Evolutionary conservation across 2,329 filamentous ascomycete genomes (phyloP), one percentile per base, ranked within the genome.

Genomic region (Cladorrhinum sp.): DNA sequence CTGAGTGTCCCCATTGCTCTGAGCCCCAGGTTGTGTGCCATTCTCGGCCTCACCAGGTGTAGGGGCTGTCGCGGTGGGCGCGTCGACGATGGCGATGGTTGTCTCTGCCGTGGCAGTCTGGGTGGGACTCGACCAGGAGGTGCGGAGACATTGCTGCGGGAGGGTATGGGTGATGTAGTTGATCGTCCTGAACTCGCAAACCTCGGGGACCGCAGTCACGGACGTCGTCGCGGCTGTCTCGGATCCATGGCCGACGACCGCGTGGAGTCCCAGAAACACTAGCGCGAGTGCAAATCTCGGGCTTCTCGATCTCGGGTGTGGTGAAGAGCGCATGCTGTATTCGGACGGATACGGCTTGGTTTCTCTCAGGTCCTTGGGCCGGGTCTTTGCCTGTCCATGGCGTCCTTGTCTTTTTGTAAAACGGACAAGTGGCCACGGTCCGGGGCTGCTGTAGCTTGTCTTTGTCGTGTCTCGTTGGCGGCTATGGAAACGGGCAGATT

Each of bases 101-200:
- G 67, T 59, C 18, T 38, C 56, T 52, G 49, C 38, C 20, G 60
- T 41, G 12, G 60, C 54, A 10, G 60, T 48, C n/a, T 67, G 64
- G 20, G 68, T 62, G 10, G 71, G 63, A 58, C 70, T 74, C 18
- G 78, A 74, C 78, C 86, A 87, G 45, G 81, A 80, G n/a, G 84
- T 86, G 53, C 83, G 85, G 22, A 91, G 78, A 71, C 90, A 93
- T 76, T 90, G 88, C 71, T 91, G 89, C 10, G 89, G 89, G 41
- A 93, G 77, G 1, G 84, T 86, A 67, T 93, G 88, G 10, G 89
- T 93, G 64, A 93, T 91, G 74, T 93, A 92, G 74, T 93, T 93
- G 71, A 91, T 86, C 1, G 88, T 91, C 66, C 84, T 83, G 57
- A 76, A 80, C 66, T 83, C 81, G 75, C 84, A 86, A 8, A 74